Conservation (phyloP, 495 filamentous ascomycete species). For the Cetradonia linearis region DNA sequence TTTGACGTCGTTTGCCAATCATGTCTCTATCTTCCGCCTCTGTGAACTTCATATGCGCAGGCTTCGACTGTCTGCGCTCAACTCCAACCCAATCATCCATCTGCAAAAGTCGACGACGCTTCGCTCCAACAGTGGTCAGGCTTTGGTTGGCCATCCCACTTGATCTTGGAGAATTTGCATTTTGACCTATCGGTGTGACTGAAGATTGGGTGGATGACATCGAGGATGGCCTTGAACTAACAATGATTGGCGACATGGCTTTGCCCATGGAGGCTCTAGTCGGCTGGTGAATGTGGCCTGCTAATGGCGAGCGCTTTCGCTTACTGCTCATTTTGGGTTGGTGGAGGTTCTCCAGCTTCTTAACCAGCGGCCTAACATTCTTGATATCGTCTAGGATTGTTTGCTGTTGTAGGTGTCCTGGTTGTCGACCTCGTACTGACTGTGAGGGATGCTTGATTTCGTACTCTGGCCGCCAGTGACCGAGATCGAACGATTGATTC, state of each 20-base stretch:
- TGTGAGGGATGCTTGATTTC: background rate
- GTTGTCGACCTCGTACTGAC: background rate
- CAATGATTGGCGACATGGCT: constrained; percentile 11
- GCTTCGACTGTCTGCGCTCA: constrained; percentile 12
- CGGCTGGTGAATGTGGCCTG: background rate
- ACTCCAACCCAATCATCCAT: constrained; percentile 23
- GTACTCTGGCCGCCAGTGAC: constrained; percentile 7
- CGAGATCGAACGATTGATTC: constrained; percentile 12
- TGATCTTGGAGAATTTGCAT: background rate
- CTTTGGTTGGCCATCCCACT: background rate
- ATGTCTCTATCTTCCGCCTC: constrained; percentile 19
- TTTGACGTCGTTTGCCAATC: constrained; percentile 23
- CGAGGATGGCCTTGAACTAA: constrained; percentile 8
- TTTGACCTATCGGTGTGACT: background rate
- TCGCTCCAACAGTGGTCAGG: constrained; percentile 11
- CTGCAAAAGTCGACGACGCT: constrained; percentile 20
- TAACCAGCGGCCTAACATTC: constrained; percentile 16
- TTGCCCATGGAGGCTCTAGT: no score
- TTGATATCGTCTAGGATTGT: constrained; percentile 17
- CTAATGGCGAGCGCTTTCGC: constrained; percentile 1
- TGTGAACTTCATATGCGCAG: constrained; percentile 21
- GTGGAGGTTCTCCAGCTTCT: constrained; percentile 16
- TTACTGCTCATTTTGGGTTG: background rate
- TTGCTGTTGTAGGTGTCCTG: constrained; percentile 3
- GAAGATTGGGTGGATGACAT: background rate